phyloP scores from a whole-genome alignment of 2,329 filamentous ascomycete species.

The Penicillium sp. region DNA sequence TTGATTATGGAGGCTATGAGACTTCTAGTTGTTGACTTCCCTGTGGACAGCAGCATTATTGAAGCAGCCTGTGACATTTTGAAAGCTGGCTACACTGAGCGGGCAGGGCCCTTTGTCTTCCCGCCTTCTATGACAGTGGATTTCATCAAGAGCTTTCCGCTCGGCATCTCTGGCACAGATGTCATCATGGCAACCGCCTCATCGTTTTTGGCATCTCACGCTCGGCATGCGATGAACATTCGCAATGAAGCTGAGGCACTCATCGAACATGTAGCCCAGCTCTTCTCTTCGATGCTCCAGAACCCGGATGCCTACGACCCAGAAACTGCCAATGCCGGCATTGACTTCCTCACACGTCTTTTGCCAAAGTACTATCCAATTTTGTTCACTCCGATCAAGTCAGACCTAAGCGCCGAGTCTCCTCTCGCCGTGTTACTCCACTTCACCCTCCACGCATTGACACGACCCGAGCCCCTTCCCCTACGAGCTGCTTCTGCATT shows the following conservation, averaged over 20 bases:
- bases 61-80: constrained; percentile 48
- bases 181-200: constrained; percentile 48
- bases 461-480: constrained; percentile 46
- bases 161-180: constrained; percentile 42
- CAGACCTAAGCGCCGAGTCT: constrained; percentile 15
- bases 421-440: constrained; percentile 39
- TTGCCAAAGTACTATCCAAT: constrained; percentile 43
- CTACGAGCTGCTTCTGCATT: constrained; percentile 48
- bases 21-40: constrained; percentile 41
- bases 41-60: constrained; percentile 43
- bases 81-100: constrained; percentile 48
- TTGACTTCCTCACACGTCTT: constrained; percentile 46
- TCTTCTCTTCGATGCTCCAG: constrained; percentile 40
- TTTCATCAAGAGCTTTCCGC: constrained; percentile 43
- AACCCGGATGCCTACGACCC: constrained; percentile 40
- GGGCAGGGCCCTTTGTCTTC: constrained; percentile 45
- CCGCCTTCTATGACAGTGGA: constrained; percentile 41
- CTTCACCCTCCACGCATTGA: constrained; percentile 43
- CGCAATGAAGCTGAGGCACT: constrained; percentile 36
- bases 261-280: constrained; percentile 41
- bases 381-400: constrained; percentile 38
- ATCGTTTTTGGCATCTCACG: constrained; percentile 46
- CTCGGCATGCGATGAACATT: constrained; percentile 35
- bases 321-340: constrained; percentile 45
- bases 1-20: constrained; percentile 43